Evolutionary conservation across 768 basidiomycete genomes (phyloP), one percentile per base, ranked within the genome.

Genomic region (Austroboletus eburneus): DNA sequence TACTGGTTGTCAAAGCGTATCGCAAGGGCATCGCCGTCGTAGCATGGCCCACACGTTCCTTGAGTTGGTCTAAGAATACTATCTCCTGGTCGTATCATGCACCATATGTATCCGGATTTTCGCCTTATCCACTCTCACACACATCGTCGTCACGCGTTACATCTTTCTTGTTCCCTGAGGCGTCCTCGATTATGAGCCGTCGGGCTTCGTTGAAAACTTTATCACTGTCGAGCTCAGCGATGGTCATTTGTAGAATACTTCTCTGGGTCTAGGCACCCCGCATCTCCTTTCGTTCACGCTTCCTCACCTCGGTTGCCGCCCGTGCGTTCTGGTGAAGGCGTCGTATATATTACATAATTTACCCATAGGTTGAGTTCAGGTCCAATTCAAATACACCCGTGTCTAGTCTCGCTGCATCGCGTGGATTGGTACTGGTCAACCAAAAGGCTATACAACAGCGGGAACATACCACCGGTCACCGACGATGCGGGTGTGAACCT

Each of bases 21-120:
- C 29, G 49, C 59, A 45, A 41, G 18, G 27, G 27, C 45, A 61
- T 35, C 35, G 58, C 59, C 45, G n/a, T 22, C n/a, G 10, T 12
- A 7, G 27, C n/a, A n/a, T n/a, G 30, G 46, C 29, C 39, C 29
- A 32, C 51, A 24, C 16, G 12, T 33, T 33, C 12, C 4, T 27
- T 10, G 45, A 24, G 5, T 44, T 22, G 13, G 36, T 36, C 30
- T 20, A 29, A 43, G 43, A 45, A 45, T 42, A 13, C 30, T 32
- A 32, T 32, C 30, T 32, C 21, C 16, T 43, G 10, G 36, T 22
- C 56, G 42, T 14, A 46, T 30, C 30, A 1, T 21, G 25, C 5
- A 22, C 21, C 16, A 23, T 27, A 40, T 39, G 16, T 22, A 9
- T 38, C 22, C 42, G 13, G 22, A 32, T 29, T 39, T 34, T 37